phyloP scores from a whole-genome alignment of 169 alveolate genomes.

The Eimeria brunetti region DNA sequence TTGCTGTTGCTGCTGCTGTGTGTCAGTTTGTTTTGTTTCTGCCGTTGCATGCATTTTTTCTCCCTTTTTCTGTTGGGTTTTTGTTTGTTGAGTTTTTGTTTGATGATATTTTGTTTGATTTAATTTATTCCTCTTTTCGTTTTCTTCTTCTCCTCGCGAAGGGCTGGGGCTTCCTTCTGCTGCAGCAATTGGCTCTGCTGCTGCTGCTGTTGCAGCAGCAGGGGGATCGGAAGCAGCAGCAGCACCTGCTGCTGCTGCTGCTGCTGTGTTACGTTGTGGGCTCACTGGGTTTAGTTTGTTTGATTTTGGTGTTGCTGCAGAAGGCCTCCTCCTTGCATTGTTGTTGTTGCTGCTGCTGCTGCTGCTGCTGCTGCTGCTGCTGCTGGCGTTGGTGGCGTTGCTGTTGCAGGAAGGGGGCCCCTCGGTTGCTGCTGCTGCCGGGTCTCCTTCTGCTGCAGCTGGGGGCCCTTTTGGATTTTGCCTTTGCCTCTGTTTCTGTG shows the following conservation, averaged over 20 bases:
- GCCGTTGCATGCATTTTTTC: not conserved
- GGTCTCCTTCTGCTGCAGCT: not conserved
- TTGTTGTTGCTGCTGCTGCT: too few species aligned
- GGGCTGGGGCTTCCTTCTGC: not conserved
- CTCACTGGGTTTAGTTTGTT: too few species aligned
- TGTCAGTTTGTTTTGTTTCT: not conserved
- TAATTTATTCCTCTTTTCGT: not conserved
- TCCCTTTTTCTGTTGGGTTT: not conserved
- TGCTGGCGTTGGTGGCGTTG: too few species aligned
- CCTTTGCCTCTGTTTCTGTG: slow-evolving; percentile 1
- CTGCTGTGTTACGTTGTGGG: not conserved
- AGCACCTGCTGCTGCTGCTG: not conserved
- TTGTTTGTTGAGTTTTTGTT: too few species aligned
- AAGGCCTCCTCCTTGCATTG: not conserved
- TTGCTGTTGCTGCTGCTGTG: slow-evolving; percentile 23
- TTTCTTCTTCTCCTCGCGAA: not conserved
- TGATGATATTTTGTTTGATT: too few species aligned
- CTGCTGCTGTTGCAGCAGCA: not conserved
- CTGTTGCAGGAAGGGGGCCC: not conserved
- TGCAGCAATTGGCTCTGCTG: not conserved
- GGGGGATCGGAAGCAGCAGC: not conserved
- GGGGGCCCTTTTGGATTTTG: not conserved
- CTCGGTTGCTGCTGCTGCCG: slow-evolving; percentile 9
- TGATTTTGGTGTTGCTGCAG: not conserved
- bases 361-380: too few species aligned